Conservation (phyloP, 768 basidiomycete genomes). For the Steccherinum ochraceum region DNA sequence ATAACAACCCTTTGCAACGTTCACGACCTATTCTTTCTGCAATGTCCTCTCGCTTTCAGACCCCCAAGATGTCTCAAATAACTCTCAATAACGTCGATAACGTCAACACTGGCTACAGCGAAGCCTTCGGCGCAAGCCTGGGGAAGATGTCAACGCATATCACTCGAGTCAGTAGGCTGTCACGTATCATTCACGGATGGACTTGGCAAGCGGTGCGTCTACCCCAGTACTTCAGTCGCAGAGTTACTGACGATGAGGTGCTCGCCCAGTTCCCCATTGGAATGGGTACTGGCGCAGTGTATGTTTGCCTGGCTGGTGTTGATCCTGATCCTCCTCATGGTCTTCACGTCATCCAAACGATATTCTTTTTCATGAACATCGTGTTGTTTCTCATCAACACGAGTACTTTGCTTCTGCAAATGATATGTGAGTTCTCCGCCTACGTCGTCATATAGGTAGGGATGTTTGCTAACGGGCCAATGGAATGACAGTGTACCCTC, state of each 20-base stretch:
- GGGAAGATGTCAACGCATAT: constrained; percentile 1
- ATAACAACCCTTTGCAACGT: background rate
- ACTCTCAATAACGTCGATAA: background rate
- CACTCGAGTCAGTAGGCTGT: constrained; percentile 26
- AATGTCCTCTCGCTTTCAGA: too few relatives aligned
- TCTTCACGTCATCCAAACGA: constrained; percentile 32
- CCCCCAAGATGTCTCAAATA: background rate
- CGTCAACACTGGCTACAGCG: background rate
- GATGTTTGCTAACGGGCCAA: background rate
- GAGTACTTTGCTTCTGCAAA: constrained; percentile 35
- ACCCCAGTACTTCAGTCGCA: background rate
- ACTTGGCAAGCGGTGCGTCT: constrained; percentile 43
- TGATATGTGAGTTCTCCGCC: constrained; percentile 27
- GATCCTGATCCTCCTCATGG: constrained; percentile 25
- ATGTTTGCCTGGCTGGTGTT: constrained; percentile 38
- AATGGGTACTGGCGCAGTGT: constrained; percentile 45
- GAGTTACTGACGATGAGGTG: constrained; percentile 22
- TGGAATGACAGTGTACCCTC: constrained; percentile 33
- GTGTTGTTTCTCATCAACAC: constrained; percentile 37
- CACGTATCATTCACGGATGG: constrained; percentile 44
- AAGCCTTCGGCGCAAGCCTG: background rate
- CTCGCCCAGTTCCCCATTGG: constrained; percentile 37
- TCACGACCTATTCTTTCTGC: too few relatives aligned
- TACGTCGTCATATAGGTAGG: background rate
- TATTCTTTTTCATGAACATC: constrained; percentile 43